A percentile compares a stretch with the other conserved stretches of the same genome.
Evolutionary conservation across 306 rosid genomes (phyloP).

Genomic region (Castanea mollissima): DNA sequence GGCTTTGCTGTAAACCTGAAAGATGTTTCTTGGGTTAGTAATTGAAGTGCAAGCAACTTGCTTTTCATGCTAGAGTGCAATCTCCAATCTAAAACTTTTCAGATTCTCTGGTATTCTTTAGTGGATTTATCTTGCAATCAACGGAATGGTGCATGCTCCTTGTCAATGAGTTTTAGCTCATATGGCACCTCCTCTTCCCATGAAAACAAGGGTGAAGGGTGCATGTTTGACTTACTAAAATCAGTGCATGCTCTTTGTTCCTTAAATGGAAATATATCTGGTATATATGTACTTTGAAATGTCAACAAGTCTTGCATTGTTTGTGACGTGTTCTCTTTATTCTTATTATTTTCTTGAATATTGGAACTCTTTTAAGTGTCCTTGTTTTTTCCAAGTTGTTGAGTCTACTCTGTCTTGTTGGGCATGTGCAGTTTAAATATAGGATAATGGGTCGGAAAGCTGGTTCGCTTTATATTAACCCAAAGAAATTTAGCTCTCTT

Average conservation of each 20-base stretch:
- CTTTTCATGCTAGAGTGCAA: background rate
- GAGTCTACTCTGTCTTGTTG: background rate
- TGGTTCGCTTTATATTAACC: constrained; percentile 59
- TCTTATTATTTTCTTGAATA: background rate
- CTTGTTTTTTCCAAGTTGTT: background rate
- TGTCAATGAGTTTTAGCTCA: too few species aligned
- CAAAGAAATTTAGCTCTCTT: constrained; percentile 69
- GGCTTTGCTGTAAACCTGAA: background rate
- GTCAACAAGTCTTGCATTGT: background rate
- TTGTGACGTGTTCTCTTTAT: background rate
- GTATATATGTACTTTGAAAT: background rate
- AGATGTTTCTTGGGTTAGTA: background rate
- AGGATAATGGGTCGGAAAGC: constrained; percentile 81
- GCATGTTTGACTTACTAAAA: too few species aligned
- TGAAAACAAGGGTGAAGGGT: too few species aligned
- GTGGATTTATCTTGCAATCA: background rate
- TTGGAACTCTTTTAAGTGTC: background rate
- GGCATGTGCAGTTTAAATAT: constrained; percentile 15
- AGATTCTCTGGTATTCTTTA: background rate
- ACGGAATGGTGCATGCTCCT: background rate
- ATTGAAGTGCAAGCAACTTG: background rate
- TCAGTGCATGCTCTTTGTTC: background rate
- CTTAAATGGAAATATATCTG: background rate
- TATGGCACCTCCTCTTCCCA: too few species aligned
- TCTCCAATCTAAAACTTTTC: background rate